Base-by-base conservation (phyloP, 345 rosid genomes). In the Brassica carinata region DNA sequence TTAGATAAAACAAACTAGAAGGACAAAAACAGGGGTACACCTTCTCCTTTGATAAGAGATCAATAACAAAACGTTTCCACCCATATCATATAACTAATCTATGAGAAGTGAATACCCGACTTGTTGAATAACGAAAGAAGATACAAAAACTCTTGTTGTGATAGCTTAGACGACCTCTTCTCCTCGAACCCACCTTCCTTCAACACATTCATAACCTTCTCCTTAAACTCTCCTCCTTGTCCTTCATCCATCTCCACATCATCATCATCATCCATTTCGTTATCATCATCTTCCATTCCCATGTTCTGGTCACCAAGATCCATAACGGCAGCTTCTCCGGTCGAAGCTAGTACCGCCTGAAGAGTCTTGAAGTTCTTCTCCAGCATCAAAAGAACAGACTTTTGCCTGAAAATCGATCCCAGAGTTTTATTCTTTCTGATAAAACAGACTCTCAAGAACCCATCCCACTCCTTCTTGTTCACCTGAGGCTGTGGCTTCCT, bases 391-490 rank as follows among this genome's bases (percentile, higher is more conserved):
- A 92, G 80, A 5, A 94, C 92, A 72, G 87, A 82, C 58, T 90
- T 94, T 78, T 86, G 89, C 85, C 85, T 87, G 81, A 94, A 94
- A 82, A 94, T 85, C 0, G 98, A 81, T n/a, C 98, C 91, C 2
- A 92, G 87, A 2, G 98, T 94, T 77, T 89, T 94, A 88, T 94
- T 94, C 89, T 92, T 94, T 61, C 97, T 75, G 64, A 88, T 92
- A 85, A 94, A 94, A 85, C 98, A 94, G 58, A 92, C 84, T 69
- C 98, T 79, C 36, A 90, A 79, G 71, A 92, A 82, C 8, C 98
- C 98, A 83, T 94, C 98, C 97, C 94, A 94, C 71, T 92, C 98
- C 79, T 90, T 90, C 1, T 79, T 81, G 77, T 91, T 90, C 8
- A 90, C 87, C 43, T 88, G 86, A 0, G 97, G 98, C 0, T 73